Conservation (phyloP, 306 rosid species). For the Vigna reflexopilosa region DNA sequence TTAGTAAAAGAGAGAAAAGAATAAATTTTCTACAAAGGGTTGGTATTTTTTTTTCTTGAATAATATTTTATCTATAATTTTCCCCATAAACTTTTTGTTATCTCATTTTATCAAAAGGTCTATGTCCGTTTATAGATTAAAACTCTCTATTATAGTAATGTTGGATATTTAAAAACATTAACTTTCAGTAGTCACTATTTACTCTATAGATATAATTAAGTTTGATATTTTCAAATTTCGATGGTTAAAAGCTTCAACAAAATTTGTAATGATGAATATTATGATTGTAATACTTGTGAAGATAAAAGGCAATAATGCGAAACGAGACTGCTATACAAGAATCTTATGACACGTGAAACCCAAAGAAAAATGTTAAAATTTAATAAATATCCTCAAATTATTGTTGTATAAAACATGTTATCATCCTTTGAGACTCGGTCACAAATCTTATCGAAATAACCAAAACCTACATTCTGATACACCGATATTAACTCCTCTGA, state of each 20-base stretch:
- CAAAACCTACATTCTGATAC: neutral
- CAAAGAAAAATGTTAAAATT: neutral
- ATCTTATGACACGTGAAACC: constrained; percentile 49
- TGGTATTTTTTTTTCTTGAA: neutral
- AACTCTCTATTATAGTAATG: neutral
- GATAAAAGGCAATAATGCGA: constrained; percentile 18
- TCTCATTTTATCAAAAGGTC: neutral
- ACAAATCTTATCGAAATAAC: neutral
- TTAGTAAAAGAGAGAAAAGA: neutral
- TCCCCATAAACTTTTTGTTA: neutral
- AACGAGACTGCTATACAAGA: constrained; percentile 18
- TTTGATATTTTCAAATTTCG: neutral
- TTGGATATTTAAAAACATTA: neutral
- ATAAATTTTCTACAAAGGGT: neutral
- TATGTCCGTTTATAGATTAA: neutral
- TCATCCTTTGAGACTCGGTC: constrained; percentile 1
- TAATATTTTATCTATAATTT: neutral
- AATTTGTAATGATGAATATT: constrained; percentile 21
- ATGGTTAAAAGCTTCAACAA: constrained; percentile 11
- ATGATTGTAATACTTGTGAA: constrained; percentile 10
- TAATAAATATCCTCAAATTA: constrained; percentile 5
- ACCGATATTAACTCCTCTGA: neutral
- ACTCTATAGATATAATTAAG: neutral
- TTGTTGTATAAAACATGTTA: neutral
- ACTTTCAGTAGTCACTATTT: neutral